Evolutionary conservation across 2,329 filamentous ascomycete species (phyloP).

Genomic region (Zymoseptoria tritici): DNA sequence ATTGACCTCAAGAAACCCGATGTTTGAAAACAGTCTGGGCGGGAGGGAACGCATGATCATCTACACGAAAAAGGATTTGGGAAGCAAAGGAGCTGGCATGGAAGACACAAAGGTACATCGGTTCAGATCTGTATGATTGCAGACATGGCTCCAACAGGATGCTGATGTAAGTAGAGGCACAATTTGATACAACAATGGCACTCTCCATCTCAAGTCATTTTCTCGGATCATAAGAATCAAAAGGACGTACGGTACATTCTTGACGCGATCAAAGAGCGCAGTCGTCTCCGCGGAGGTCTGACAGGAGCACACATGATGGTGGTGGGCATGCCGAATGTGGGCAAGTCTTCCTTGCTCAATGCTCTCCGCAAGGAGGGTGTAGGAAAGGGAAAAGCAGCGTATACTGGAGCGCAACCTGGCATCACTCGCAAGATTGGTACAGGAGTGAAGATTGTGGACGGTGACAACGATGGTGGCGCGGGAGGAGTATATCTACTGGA

Average conservation of each 20-base stretch:
- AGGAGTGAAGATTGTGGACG: conserved; percentile 66
- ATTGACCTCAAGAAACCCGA: conserved; percentile 78
- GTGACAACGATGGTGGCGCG: conserved; percentile 42
- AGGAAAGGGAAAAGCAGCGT: conserved; percentile 61
- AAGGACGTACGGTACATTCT: conserved; percentile 42
- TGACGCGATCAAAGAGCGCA: conserved; percentile 45
- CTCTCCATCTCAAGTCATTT: conserved; percentile 44
- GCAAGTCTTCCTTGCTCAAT: conserved; percentile 93
- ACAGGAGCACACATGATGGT: conserved; percentile 78
- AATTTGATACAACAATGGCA: conserved; percentile 49
- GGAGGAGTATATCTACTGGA: conserved; percentile 74
- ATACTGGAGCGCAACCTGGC: conserved; percentile 79
- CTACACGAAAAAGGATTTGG: conserved; percentile 84
- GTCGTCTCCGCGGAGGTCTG: conserved; percentile 50
- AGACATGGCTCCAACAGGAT: background rate
- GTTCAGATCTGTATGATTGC: background rate
- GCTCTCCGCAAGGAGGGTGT: conserved; percentile 65
- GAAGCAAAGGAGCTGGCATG: conserved; percentile 35
- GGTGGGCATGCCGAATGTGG: conserved; percentile 96
- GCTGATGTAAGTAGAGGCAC: conserved; percentile 33
- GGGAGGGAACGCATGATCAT: conserved; percentile 71
- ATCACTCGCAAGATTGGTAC: conserved; percentile 79
- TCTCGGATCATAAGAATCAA: conserved; percentile 42
- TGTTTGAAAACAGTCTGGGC: conserved; percentile 72
- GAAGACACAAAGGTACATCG: conserved; percentile 25